Percentiles rank a stretch among this genome's conserved stretches.
Evolutionary conservation across 2,329 filamentous ascomycete species (phyloP).

Genomic region (Aspergillus ochraceus): DNA sequence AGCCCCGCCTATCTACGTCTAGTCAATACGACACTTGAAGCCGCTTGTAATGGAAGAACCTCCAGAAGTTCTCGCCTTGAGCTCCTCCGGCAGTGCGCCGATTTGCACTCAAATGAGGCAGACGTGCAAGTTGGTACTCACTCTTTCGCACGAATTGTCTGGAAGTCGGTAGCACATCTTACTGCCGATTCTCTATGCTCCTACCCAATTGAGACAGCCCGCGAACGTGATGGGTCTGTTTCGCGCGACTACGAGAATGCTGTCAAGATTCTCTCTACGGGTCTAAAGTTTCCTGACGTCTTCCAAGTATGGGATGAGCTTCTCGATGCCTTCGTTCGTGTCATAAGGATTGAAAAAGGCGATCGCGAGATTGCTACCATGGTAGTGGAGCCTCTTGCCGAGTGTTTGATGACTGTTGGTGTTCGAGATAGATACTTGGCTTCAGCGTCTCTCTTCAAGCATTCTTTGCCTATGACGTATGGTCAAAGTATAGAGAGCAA

Average conservation of each 20-base stretch:
- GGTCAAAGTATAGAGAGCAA: conserved; percentile 11
- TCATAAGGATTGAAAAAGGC: conserved; percentile 63
- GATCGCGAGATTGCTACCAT: conserved; percentile 66
- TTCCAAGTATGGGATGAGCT: conserved; percentile 50
- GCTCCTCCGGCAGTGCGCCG: conserved; percentile 39
- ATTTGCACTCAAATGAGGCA: conserved; percentile 22
- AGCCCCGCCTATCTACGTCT: conserved; percentile 29
- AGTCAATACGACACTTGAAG: conserved; percentile 31
- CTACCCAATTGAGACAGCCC: conserved; percentile 39
- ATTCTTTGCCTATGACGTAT: conserved; percentile 38
- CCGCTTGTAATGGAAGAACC: conserved; percentile 33
- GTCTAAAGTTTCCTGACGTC: conserved; percentile 40
- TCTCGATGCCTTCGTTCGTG: conserved; percentile 57
- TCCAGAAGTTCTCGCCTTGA: conserved; percentile 40
- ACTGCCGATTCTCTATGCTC: conserved; percentile 42
- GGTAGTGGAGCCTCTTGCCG: conserved; percentile 71
- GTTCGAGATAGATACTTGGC: conserved; percentile 35
- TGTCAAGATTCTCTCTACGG: conserved; percentile 65
- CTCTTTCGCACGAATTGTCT: conserved; percentile 28
- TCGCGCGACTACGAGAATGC: conserved; percentile 68
- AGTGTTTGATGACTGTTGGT: conserved; percentile 43
- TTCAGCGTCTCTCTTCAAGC: conserved; percentile 31
- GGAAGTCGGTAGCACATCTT: conserved; percentile 36
- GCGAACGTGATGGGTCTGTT: conserved; percentile 54
- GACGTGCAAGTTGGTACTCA: conserved; percentile 10